These are phyloP conservation scores for Colletotrichum euphorbiae DNA, from an alignment of 2,329 filamentous ascomycete genomes.

Conservation along the genomic window DNA sequence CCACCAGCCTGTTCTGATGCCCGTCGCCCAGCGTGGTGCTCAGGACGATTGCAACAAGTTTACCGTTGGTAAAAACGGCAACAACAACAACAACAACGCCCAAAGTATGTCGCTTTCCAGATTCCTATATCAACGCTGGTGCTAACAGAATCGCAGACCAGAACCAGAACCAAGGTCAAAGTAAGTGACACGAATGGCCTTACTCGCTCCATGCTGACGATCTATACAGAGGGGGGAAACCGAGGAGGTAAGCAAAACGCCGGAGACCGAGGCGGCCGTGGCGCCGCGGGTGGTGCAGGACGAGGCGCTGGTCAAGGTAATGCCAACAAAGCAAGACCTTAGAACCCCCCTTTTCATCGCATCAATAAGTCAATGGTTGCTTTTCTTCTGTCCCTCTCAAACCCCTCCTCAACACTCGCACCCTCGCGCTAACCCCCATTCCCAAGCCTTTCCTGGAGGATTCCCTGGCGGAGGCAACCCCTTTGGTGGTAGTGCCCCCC, in stretches of 20 bases:
- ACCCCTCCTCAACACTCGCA: not conserved
- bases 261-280: not conserved
- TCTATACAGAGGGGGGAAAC: not conserved
- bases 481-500: not conserved
- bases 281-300: conserved; percentile 15
- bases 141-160: conserved; percentile 26
- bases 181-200: not conserved
- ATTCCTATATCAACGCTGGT: not conserved
- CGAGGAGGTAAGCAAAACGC: conserved; percentile 29
- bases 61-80: conserved; percentile 41
- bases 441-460: conserved; percentile 17
- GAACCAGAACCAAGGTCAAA: conserved; percentile 38
- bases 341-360: conserved; percentile 27
- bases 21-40: conserved; percentile 73
- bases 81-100: conserved; percentile 39
- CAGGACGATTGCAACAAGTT: conserved; percentile 69
- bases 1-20: conserved; percentile 75
- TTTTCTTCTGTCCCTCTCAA: conserved; percentile 8
- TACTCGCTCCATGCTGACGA: not conserved
- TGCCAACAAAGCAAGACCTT: conserved; percentile 14
- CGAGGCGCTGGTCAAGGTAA: conserved; percentile 36
- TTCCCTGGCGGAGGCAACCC: conserved; percentile 14
- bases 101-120: conserved; percentile 5
- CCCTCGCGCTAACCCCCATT: conserved; percentile 13
- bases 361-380: not conserved